phyloP scores from a whole-genome alignment of 306 rosid genomes.

The Quercus alba region DNA sequence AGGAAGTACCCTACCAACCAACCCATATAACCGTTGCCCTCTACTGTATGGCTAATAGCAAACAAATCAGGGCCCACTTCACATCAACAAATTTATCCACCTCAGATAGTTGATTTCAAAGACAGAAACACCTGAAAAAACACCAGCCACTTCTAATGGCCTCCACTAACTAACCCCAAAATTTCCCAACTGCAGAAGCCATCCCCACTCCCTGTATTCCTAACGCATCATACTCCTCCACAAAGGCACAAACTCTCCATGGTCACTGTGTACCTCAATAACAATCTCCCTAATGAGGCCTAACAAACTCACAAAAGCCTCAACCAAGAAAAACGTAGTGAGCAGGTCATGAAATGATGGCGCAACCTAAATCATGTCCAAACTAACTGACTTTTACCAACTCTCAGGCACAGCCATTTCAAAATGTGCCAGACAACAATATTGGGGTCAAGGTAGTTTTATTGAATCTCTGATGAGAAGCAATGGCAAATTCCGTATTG shows the following conservation, averaged over 20 bases:
- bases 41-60: no score
- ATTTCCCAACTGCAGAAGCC: not conserved
- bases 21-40: no score
- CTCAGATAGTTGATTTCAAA: not conserved
- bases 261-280: not conserved
- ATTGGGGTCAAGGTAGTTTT: not conserved
- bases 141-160: not conserved
- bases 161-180: not conserved
- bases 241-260: not conserved
- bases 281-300: not conserved
- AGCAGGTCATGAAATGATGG: not conserved
- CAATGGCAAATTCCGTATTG: not conserved
- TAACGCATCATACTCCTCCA: not conserved
- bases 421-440: not conserved
- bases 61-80: no score
- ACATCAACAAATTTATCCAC: not conserved
- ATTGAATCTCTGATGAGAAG: not conserved
- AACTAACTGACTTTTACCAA: not conserved
- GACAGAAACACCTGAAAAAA: not conserved
- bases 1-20: no score
- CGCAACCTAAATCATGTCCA: not conserved
- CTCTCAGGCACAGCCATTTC: constrained; percentile 1
- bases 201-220: not conserved
- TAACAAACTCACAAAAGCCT: not conserved
- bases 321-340: not conserved